phyloP scores from a whole-genome alignment of 208 protist genomes.

The Wallacemonas rigidus region DNA sequence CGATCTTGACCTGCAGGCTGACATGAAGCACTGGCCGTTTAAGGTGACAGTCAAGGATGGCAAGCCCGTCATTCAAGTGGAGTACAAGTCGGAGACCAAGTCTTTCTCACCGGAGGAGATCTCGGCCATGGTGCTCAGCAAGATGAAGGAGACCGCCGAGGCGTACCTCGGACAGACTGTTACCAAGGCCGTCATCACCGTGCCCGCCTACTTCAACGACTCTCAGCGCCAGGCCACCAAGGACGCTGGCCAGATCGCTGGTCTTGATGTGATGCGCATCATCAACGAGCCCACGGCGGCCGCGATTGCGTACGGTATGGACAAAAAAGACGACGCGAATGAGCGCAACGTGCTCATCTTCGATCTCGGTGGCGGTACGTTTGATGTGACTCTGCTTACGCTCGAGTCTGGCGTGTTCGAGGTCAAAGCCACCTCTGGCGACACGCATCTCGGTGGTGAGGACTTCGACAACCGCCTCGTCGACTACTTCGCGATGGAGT shows the following conservation, averaged over 20 bases:
- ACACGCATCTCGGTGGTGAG: constrained; percentile 99
- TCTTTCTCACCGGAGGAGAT: constrained; percentile 89
- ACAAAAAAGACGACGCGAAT: constrained; percentile 91
- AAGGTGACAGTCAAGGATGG: constrained; percentile 89
- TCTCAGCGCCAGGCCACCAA: constrained; percentile 99
- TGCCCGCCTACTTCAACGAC: constrained; percentile 99
- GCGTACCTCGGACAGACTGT: constrained; percentile 93
- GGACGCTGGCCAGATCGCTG: constrained; percentile 97
- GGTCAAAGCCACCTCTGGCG: constrained; percentile 98
- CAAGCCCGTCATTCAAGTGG: constrained; percentile 78
- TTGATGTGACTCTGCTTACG: constrained; percentile 99
- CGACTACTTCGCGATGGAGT: constrained; percentile 96
- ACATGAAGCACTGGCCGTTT: constrained; percentile 96
- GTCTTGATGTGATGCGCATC: constrained; percentile 98
- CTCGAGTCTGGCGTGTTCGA: constrained; percentile 99
- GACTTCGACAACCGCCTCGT: constrained; percentile 99
- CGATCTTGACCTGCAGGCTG: constrained; percentile 91
- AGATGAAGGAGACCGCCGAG: constrained; percentile 95
- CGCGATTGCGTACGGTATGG: constrained; percentile 99
- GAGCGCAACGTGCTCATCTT: constrained; percentile 97
- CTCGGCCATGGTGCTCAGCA: constrained; percentile 85
- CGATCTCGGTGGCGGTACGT: constrained; percentile 98
- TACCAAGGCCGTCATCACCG: constrained; percentile 96
- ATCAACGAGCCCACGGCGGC: constrained; percentile 99
- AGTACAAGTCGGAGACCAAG: constrained; percentile 71